Evolutionary conservation across 129 eudicot genomes (phyloP).

Genomic region (Flaveria ramosissima): DNA sequence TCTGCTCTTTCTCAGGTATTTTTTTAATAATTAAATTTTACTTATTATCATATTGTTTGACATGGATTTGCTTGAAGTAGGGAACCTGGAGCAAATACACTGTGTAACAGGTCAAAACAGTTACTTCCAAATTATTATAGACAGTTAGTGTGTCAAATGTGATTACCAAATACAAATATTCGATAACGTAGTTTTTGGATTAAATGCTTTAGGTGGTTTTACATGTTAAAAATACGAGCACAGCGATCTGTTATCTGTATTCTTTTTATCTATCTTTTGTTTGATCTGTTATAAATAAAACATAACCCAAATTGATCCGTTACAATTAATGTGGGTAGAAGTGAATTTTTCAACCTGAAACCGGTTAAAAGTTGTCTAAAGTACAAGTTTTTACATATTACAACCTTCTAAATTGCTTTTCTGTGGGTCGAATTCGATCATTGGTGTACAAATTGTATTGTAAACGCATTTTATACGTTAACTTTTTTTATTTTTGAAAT

Average conservation of each 20-base stretch:
- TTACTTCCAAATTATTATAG: not conserved
- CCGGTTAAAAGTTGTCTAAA: too few relatives aligned
- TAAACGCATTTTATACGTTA: too few relatives aligned
- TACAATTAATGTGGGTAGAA: too few relatives aligned
- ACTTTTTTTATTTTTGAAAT: too few relatives aligned
- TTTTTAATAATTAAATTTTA: not conserved
- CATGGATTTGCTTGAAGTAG: not conserved
- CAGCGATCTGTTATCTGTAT: too few relatives aligned
- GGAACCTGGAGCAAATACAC: not conserved
- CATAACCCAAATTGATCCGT: too few relatives aligned
- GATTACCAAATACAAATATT: not conserved
- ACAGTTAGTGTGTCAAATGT: not conserved
- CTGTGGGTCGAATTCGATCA: too few relatives aligned
- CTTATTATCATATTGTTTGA: not conserved
- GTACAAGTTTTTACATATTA: too few relatives aligned
- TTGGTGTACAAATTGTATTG: not conserved
- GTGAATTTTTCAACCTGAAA: too few relatives aligned
- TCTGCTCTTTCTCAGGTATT: constrained; percentile 74
- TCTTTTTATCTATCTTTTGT: not conserved
- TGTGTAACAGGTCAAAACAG: not conserved
- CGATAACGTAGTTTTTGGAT: not conserved
- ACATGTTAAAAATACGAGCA: not conserved
- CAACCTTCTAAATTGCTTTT: too few relatives aligned
- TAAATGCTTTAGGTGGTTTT: too few relatives aligned
- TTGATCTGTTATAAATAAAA: not conserved